A percentile compares a stretch with the other conserved stretches of the same genome.
Conservation (phyloP, 192 early-diverging fungal species). For the Podila clonocystis region DNA sequence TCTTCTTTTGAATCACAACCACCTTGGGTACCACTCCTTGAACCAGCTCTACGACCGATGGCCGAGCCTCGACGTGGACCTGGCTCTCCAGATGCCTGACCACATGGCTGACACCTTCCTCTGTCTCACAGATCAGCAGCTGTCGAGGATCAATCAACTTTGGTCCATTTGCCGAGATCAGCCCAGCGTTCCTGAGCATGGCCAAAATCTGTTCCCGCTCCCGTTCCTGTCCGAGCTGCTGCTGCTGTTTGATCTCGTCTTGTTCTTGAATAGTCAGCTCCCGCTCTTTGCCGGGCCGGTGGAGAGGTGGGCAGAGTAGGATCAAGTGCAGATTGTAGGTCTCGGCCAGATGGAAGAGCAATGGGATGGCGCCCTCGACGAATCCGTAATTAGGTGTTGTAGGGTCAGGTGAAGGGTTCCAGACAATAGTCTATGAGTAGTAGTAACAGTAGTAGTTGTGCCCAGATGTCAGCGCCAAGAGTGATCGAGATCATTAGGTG, state of each 20-base stretch:
- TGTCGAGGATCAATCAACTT: slow-evolving; percentile 68
- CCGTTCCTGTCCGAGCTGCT: slow-evolving; percentile 55
- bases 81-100: slow-evolving; percentile 73
- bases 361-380: slow-evolving; percentile 62
- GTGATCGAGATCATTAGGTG: neutral
- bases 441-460: neutral
- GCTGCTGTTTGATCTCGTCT: slow-evolving; percentile 32
- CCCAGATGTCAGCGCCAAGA: neutral
- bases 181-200: slow-evolving; percentile 54
- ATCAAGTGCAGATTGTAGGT: slow-evolving; percentile 67
- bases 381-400: slow-evolving; percentile 77
- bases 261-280: slow-evolving; percentile 30
- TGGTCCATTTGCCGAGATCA: slow-evolving; percentile 34
- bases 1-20: slow-evolving; percentile 43
- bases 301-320: slow-evolving; percentile 56
- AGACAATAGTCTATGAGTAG: slow-evolving; percentile 68
- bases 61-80: slow-evolving; percentile 73
- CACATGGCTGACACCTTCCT: slow-evolving; percentile 73
- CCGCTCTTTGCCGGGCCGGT: slow-evolving; percentile 9
- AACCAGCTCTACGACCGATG: slow-evolving; percentile 45
- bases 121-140: slow-evolving; percentile 75
- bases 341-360: slow-evolving; percentile 62
- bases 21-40: slow-evolving; percentile 52
- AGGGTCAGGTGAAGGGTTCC: slow-evolving; percentile 82
- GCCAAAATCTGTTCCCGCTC: slow-evolving; percentile 66